Evolutionary conservation across 176 grass and related monocot genomes (phyloP).

Genomic region (Aegilops longissima): DNA sequence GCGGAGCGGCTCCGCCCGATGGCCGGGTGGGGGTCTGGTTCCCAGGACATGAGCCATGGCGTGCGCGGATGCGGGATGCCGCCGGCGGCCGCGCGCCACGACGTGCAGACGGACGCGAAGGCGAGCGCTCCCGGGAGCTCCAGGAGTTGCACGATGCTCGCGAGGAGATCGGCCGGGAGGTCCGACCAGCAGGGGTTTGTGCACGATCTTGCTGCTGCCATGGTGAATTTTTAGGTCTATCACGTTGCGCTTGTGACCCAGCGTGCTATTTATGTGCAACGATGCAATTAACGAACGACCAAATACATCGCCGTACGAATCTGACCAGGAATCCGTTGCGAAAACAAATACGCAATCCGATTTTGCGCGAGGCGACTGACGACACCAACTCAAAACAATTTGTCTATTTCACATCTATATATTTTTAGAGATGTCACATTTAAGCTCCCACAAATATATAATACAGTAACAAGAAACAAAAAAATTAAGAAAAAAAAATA

Average conservation of each 20-base stretch:
- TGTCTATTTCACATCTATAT: too few species aligned
- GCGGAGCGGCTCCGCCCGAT: background rate
- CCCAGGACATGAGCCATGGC: constrained; percentile 30
- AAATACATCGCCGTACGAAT: too few species aligned
- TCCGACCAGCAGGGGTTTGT: background rate
- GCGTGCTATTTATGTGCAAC: background rate
- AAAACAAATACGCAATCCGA: too few species aligned
- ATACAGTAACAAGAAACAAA: too few species aligned
- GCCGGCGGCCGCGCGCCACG: constrained; percentile 6
- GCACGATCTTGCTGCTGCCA: background rate
- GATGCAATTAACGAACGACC: too few species aligned
- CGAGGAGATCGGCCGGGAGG: background rate
- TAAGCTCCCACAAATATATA: too few species aligned
- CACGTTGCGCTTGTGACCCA: background rate
- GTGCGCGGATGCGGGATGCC: background rate
- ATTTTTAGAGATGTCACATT: too few species aligned
- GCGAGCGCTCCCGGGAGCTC: constrained; percentile 15
- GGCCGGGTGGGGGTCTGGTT: background rate
- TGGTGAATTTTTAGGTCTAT: background rate
- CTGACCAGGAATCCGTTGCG: too few species aligned
- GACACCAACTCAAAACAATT: too few species aligned
- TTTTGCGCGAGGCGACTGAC: too few species aligned
- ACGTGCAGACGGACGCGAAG: constrained; percentile 9
- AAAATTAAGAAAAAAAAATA: too few species aligned
- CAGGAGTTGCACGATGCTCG: background rate